These are phyloP conservation scores for Claviceps sp. DNA, from an alignment of 2,329 filamentous ascomycete species.

Conservation along the genomic window DNA sequence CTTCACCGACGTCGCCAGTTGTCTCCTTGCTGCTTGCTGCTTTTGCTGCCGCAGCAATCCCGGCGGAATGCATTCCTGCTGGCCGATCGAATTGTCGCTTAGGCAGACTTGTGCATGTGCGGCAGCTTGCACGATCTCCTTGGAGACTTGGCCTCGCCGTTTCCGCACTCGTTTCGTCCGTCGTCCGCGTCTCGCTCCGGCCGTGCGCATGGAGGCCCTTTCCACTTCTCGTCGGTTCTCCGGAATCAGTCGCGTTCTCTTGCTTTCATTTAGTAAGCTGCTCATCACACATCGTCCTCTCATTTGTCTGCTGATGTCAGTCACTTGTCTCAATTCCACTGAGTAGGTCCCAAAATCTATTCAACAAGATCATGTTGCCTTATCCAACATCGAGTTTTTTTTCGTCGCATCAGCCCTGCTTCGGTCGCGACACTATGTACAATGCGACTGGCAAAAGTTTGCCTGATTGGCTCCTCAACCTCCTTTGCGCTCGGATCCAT, in stretches of 20 bases:
- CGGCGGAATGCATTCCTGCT: neutral
- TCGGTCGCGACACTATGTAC: neutral
- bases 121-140: no score
- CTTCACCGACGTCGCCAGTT: neutral
- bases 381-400: slow-evolving; percentile 5
- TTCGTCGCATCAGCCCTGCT: neutral
- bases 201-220: neutral
- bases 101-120: no score
- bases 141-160: no score
- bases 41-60: neutral
- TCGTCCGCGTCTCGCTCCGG: neutral
- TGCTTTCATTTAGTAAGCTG: neutral
- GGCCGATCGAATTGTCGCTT: no score
- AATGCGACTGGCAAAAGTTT: neutral
- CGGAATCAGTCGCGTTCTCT: neutral
- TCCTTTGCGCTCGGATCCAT: slow-evolving; percentile 49
- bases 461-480: slow-evolving; percentile 18
- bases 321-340: neutral
- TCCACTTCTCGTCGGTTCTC: neutral
- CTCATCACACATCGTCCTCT: slow-evolving; percentile 1
- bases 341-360: slow-evolving; percentile 2
- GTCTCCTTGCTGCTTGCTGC: neutral
- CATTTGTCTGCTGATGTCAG: slow-evolving; percentile 1
- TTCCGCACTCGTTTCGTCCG: neutral
- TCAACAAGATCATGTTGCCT: slow-evolving; percentile 2